Conservation (phyloP, 2,329 filamentous ascomycete genomes). For the Venturia aucupariae region DNA sequence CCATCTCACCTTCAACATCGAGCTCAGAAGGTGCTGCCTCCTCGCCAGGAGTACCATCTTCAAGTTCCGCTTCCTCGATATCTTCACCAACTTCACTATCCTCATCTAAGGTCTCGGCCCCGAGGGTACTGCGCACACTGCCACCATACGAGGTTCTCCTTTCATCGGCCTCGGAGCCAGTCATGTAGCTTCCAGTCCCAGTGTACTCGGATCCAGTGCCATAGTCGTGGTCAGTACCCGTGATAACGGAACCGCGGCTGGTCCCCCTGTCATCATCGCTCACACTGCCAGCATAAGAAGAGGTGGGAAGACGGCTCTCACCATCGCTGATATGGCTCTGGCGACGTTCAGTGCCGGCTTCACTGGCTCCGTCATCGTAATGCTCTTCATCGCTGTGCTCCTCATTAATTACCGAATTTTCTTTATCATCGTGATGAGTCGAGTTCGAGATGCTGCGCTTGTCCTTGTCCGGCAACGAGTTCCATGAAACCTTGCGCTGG, state of each 20-base stretch:
- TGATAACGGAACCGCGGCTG: conserved; percentile 1
- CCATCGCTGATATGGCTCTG: conserved; percentile 25
- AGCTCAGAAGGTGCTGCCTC: background rate
- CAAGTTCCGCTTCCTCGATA: conserved; percentile 6
- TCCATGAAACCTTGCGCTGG: conserved; percentile 30
- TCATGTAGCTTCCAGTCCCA: conserved; percentile 39
- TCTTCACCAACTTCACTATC: background rate
- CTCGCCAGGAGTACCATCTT: conserved; percentile 4
- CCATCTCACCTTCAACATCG: conserved; percentile 9
- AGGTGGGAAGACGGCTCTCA: conserved; percentile 15
- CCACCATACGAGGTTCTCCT: conserved; percentile 36
- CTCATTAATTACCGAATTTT: conserved; percentile 38
- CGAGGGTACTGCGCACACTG: conserved; percentile 27
- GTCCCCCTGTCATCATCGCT: conserved; percentile 23
- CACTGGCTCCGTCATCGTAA: conserved; percentile 18
- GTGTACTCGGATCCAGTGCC: conserved; percentile 33
- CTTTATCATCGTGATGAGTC: conserved; percentile 31
- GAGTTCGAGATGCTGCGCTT: conserved; percentile 16
- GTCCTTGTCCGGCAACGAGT: conserved; percentile 23
- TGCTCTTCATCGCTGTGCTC: conserved; percentile 25
- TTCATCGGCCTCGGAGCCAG: conserved; percentile 34
- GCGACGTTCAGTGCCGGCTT: conserved; percentile 32
- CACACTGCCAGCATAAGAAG: conserved; percentile 27
- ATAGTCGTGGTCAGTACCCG: conserved; percentile 18
- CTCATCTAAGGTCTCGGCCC: conserved; percentile 24